Evolutionary conservation across 441 rosid genomes (phyloP), one percentile per base, ranked within the genome.

Genomic region (Pelargonium cotyledonis): DNA sequence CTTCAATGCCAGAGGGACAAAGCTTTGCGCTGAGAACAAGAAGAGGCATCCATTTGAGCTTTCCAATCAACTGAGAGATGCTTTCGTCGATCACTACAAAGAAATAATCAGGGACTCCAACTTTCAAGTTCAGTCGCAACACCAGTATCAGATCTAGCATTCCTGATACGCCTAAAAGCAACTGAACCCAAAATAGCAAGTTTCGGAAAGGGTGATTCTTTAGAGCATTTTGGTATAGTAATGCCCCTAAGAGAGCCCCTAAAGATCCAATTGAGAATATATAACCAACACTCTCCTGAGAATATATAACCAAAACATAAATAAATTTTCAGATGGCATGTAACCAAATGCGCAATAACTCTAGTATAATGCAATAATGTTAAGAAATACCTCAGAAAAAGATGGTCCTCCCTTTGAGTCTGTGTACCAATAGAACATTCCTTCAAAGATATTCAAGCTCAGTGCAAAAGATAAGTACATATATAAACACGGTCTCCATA

Each of bases 11-110:
- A 0, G 88, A 67, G 15, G 99, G 99, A 65, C 99, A 95, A 46
- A 95, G 92, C 85, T 88, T 91, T 2, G 99, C 78, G 75, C 91
- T 86, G 15, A 95, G 90, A 0, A 95, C 98, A 0, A 92, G 89
- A 7, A 95, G 82, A 0, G 99, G 99, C 99, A 95, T 92, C 99
- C 98, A 92, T 76, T 92, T 92, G 21, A 95, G 80, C 41, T 86
- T 81, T 1, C 76, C 78, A 4, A 92, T 83, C 89, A 95, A 76
- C 60, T 77, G 83, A 31, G 95, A 79, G 60, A 88, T 83, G 16
- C 88, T 73, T 68, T 87, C 96, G 41, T 88, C 98, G 4, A 95
- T 79, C 66, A 95, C 96, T 19, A 81, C 77, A 40, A 93, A 90
- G 7, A 87, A 74, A 68, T 86, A 91, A 68, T 92, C 99, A 0